A percentile compares a stretch with the other conserved stretches of the same genome.
Evolutionary conservation across 1,284 basidiomycete species (phyloP).

Genomic region (Ustilago curta): DNA sequence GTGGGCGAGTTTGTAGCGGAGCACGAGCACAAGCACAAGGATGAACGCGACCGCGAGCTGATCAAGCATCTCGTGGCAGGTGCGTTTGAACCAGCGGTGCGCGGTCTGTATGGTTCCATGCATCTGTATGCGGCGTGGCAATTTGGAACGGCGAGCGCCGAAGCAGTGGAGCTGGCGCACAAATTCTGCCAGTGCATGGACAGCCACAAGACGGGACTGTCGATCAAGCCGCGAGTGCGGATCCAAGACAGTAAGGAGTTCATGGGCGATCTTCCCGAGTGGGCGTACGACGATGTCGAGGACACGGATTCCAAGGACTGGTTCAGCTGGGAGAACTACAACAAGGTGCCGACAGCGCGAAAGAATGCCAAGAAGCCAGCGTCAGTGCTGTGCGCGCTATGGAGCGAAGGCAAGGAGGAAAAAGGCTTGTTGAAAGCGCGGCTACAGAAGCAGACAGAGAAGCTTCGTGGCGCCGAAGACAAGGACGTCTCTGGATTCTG

Average conservation of each 20-base stretch:
- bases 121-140: slow-evolving; percentile 42
- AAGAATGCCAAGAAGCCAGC: slow-evolving; percentile 22
- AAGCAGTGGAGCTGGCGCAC: slow-evolving; percentile 42
- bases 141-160: slow-evolving; percentile 23
- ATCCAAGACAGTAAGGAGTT: slow-evolving; percentile 32
- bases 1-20: slow-evolving; percentile 36
- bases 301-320: slow-evolving; percentile 16
- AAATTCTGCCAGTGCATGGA: slow-evolving; percentile 52
- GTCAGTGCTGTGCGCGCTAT: slow-evolving; percentile 39
- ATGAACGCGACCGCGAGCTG: slow-evolving; percentile 28
- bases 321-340: slow-evolving; percentile 17
- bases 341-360: not conserved
- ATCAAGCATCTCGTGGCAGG: slow-evolving; percentile 24
- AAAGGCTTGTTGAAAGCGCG: slow-evolving; percentile 15
- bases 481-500: slow-evolving; percentile 28
- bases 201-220: slow-evolving; percentile 35
- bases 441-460: slow-evolving; percentile 14
- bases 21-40: slow-evolving; percentile 26
- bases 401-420: slow-evolving; percentile 26
- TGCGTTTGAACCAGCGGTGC: slow-evolving; percentile 21
- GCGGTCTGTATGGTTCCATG: slow-evolving; percentile 39
- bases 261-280: slow-evolving; percentile 30
- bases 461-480: slow-evolving; percentile 29
- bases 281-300: slow-evolving; percentile 28
- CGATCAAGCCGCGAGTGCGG: slow-evolving; percentile 28